Base-by-base conservation (phyloP, 2,329 filamentous ascomycete species). In the Diaporthe amygdali region DNA sequence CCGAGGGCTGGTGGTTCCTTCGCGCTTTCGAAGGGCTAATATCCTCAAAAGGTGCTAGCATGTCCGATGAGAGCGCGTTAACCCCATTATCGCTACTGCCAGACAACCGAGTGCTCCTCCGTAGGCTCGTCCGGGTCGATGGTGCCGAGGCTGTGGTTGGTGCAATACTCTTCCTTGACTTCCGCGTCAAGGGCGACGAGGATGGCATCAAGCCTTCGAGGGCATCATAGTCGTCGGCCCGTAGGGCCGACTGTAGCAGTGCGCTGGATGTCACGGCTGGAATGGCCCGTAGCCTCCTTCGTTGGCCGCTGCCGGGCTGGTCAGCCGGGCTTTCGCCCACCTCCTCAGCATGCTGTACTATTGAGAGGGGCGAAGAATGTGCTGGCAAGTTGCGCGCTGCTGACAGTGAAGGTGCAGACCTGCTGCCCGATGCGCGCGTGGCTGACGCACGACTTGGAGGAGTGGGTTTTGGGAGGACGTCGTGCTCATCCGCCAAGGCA, bases 261-360 rank as follows among this genome's bases (percentile, higher is more conserved):
- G 81, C 78, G 27, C 82, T 85, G 3, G 82, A 85, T 2, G 79
- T 81, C 9, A 83, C 71, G 1, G 79, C 79, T 0, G 79, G 80
- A 41, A 78, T 79, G 9, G 80, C 75, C 17, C 77, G 79, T 17
- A 87, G 76, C 4, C 77, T 81, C 32, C 84, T 82, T 61, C 87
- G 80, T 10, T 83, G 84, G 1, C 88, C 89, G 73, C 87, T 90
- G 2, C 88, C 89, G 1, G 88, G 89, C 17, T 87, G 88, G 74
- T 87, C 78, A 10, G 75, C 79, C 0, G 89, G 89, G 69, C 88
- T 90, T 75, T 91, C 88, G 44, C 79, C 81, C 17, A 89, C 82
- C 75, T 87, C 85, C 59, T 87, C 84, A 20, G 76, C 73, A 17
- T 74, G 22, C 44, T 61, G 71, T 15, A 59, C 55, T 15, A 39